Evolutionary conservation across 1,139 yeast species (phyloP).

Genomic region (Pichia sp.): DNA sequence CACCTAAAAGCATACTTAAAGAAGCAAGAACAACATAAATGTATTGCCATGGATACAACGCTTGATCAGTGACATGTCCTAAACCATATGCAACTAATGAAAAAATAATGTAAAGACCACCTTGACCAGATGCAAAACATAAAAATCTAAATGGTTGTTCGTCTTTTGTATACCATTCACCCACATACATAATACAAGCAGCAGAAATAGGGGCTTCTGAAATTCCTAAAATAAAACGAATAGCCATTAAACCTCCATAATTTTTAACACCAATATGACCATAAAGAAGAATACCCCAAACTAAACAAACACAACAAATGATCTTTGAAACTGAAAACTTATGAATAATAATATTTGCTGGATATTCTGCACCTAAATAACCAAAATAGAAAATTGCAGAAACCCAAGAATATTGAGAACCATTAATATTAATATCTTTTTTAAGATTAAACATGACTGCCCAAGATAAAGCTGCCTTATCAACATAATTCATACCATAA

Average conservation of each 20-base stretch:
- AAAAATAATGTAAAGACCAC: constrained; percentile 10
- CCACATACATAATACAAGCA: constrained; percentile 34
- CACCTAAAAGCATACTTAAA: constrained; percentile 43
- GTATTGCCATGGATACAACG: constrained; percentile 38
- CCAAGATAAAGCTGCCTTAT: constrained; percentile 22
- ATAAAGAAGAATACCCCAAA: constrained; percentile 17
- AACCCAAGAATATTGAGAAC: constrained; percentile 23
- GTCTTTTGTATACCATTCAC: constrained; percentile 35
- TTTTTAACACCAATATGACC: constrained; percentile 15
- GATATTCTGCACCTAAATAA: constrained; percentile 43
- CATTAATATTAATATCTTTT: constrained; percentile 13
- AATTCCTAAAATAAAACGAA: constrained; percentile 36
- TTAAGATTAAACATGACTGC: constrained; percentile 13
- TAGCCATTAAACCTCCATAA: constrained; percentile 38
- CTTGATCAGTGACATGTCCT: constrained; percentile 14
- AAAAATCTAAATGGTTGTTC: constrained; percentile 19
- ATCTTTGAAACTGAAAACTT: constrained; percentile 17
- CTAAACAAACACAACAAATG: constrained; percentile 13
- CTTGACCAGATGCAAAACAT: constrained; percentile 14
- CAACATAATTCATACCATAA: constrained; percentile 25
- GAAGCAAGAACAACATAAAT: constrained; percentile 43
- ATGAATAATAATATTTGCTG: constrained; percentile 37
- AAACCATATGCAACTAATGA: constrained; percentile 18
- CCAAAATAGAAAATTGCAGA: constrained; percentile 24
- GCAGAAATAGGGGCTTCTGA: constrained; percentile 37